Conservation (phyloP, 2,329 filamentous ascomycete species). For the Neoascochyta sp. region DNA sequence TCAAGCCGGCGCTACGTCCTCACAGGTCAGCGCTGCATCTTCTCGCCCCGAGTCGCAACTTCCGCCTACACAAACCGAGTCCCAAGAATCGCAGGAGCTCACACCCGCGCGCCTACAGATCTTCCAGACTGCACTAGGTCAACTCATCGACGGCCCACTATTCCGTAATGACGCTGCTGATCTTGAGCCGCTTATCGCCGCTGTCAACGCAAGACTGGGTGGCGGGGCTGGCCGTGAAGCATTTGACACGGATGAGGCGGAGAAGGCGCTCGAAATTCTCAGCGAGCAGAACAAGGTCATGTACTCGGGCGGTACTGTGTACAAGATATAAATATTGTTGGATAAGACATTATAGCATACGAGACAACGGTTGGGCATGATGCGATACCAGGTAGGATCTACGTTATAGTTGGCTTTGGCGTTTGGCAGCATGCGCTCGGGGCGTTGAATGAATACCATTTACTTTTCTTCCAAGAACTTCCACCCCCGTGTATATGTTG, state of each 20-base stretch:
- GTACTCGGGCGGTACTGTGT: slow-evolving; percentile 51
- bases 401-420: no score
- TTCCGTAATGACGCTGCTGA: slow-evolving; percentile 83
- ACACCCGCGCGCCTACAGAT: slow-evolving; percentile 60
- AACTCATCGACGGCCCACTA: slow-evolving; percentile 74
- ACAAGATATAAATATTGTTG: slow-evolving; percentile 41
- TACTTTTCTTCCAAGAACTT: no score
- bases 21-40: slow-evolving; percentile 70
- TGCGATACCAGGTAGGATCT: no score
- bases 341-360: no score
- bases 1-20: slow-evolving; percentile 42
- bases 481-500: no score
- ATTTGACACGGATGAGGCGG: slow-evolving; percentile 70
- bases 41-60: slow-evolving; percentile 74
- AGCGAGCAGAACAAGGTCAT: slow-evolving; percentile 86
- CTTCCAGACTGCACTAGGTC: slow-evolving; percentile 79
- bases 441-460: no score
- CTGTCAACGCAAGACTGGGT: slow-evolving; percentile 71
- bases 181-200: slow-evolving; percentile 68
- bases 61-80: slow-evolving; percentile 50
- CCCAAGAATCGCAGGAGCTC: slow-evolving; percentile 49
- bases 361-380: no score
- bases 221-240: slow-evolving; percentile 53
- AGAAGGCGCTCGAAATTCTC: slow-evolving; percentile 74
- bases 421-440: no score